Evolutionary conservation across 2,329 filamentous ascomycete species (phyloP), one percentile per base, ranked within the genome.

Genomic region (Diaporthe batatas): DNA sequence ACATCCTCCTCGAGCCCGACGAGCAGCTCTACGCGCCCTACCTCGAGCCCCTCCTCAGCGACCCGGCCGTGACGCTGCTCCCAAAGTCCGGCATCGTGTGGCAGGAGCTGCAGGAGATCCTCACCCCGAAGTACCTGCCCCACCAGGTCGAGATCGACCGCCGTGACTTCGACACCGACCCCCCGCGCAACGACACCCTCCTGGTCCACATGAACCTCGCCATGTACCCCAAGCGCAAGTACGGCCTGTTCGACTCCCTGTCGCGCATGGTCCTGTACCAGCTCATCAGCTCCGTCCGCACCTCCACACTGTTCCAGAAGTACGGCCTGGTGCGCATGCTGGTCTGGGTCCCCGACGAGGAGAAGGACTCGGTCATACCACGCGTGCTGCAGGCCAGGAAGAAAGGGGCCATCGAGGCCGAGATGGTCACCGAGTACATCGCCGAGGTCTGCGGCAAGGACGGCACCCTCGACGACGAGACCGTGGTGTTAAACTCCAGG

Each of bases 321-420:
- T 95, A 94, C 79, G 96, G 96, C 3, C 88, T 91, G 23, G 91
- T 97, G 3, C 91, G 95, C 64, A 92, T 96, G 85, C 86, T 98
- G 0, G 79, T 95, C 51, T 95, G 95, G 91, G 78, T 91, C 4
- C 86, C 89, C 1, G 85, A 91, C 55, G 84, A 88, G 0, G 92
- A 94, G 71, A 90, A 90, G 75, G 77, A 81, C 8, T 75, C 80
- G 1, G 76, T 94, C 0, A 73, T 98, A 10, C 92, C 95, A 0
- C 88, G 88, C 68, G 83, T 84, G 2, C 79, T 93, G 3, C 81
- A 84, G 44, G 81, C 84, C 1, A 88, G 92, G n/a, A 86, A 82
- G 54, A 91, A 90, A 58, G 80, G 86, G 29, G 85, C 89, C 6
- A 79, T 93, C 6, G 85, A 92, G 68, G 84, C 88, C 1, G 91